Conservation (phyloP, 2,329 filamentous ascomycete genomes). For the Paramyrothecium roridum region DNA sequence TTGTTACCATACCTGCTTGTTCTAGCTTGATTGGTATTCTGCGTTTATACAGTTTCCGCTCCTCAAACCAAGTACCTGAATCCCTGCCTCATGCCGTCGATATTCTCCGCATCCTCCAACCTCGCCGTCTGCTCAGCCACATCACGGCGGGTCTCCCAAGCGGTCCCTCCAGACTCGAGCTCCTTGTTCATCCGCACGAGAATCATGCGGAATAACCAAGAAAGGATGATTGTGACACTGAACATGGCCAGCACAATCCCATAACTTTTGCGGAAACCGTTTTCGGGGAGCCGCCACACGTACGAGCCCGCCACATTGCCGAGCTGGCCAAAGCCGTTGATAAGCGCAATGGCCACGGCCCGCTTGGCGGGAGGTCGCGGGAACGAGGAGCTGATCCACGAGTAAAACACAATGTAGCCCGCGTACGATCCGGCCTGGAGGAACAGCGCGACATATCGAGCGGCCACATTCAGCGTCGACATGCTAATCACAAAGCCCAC, state of each 20-base stretch:
- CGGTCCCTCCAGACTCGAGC: slow-evolving; percentile 39
- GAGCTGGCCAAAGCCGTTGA: slow-evolving; percentile 57
- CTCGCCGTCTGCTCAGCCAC: slow-evolving; percentile 37
- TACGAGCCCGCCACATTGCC: slow-evolving; percentile 61
- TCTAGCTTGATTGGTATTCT: too few relatives aligned
- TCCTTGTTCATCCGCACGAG: slow-evolving; percentile 44
- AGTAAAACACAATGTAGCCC: slow-evolving; percentile 56
- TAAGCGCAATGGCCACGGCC: slow-evolving; percentile 57
- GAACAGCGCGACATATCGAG: slow-evolving; percentile 59
- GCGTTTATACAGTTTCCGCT: too few relatives aligned
- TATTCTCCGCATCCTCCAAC: slow-evolving; percentile 33
- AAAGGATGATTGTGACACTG: slow-evolving; percentile 53
- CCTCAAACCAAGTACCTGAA: slow-evolving; percentile 44
- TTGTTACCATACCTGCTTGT: too few relatives aligned
- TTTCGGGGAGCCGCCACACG: slow-evolving; percentile 56
- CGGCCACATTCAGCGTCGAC: slow-evolving; percentile 51
- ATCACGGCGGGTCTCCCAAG: slow-evolving; percentile 30
- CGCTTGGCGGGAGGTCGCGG: slow-evolving; percentile 59
- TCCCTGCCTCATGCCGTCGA: slow-evolving; percentile 42
- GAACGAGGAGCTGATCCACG: slow-evolving; percentile 56
- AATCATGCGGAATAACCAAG: slow-evolving; percentile 43
- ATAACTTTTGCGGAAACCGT: slow-evolving; percentile 62
- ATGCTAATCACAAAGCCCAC: slow-evolving; percentile 59
- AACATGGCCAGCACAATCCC: slow-evolving; percentile 65
- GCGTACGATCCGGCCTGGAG: slow-evolving; percentile 56